Evolutionary conservation across 2,329 filamentous ascomycete species (phyloP), one percentile per base, ranked within the genome.

Genomic region (Penicillium rolfsii): DNA sequence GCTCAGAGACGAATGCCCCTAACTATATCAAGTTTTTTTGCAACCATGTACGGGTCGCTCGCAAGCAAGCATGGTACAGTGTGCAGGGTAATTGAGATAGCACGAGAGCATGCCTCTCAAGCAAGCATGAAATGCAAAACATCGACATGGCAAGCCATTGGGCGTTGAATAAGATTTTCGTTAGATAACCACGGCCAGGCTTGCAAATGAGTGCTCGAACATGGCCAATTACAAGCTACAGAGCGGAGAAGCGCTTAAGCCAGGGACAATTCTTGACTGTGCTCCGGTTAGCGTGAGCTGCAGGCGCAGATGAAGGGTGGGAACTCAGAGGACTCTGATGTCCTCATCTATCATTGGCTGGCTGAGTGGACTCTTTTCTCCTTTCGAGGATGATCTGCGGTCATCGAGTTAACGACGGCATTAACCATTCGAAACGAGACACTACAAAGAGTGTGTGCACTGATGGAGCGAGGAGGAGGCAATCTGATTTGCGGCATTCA

Each of bases 381-480:
- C 49, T 43, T 28, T 22, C 49, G 46, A 43, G 19, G 22, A 19
- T 57, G 58, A 57, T 60, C 58, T 60, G 52, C 53, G 58, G 30
- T 11, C 30, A 11, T 33, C 30, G 30, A 33, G 8, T 33, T 11
- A 33, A 11, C 30, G 30, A 33, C 30, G 30, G 30, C 30, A 33
- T 33, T 11, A 33, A 33, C 30, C 30, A 33, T 33, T 11, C 30
- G 19, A 35, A 55, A n/a, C 52, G 28, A 7, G 28, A 33, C 52
- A n/a, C 52, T 55, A 55, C n/a, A 12, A 22, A 35, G 26, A 55
- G n/a, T 40, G 52, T 46, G 28, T 55, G 26, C 11, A 4, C 26
- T 6, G 28, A 24, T 8, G 19, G 38, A 28, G 19, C 35, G 12
- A 16, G 33, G 14, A 52, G 11, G 4, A 7, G n/a, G 35, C 19